These are phyloP conservation scores for Pythium dissotocum DNA, from an alignment of 352 stramenopile genomes.

Conservation along the genomic window DNA sequence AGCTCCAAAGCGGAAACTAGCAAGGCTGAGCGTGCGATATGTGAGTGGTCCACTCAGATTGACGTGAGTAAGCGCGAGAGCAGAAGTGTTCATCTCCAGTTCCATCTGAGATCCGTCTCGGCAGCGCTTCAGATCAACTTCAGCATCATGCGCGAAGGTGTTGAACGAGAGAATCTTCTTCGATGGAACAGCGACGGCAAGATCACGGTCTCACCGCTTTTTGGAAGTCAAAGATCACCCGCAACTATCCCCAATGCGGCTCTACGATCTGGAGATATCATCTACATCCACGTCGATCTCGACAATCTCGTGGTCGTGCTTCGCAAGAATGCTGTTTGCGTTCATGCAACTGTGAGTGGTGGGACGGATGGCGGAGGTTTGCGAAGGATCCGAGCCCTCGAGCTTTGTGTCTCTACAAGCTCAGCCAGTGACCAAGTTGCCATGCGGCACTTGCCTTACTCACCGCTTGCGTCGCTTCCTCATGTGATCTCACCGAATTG, in stretches of 20 bases:
- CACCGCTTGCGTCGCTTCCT: constrained; percentile 40
- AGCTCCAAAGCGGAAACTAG: neutral
- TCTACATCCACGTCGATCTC: constrained; percentile 27
- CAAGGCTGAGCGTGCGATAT: constrained; percentile 5
- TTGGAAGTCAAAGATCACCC: neutral
- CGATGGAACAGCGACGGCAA: constrained; percentile 10
- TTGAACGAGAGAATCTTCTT: neutral
- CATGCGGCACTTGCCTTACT: constrained; percentile 25
- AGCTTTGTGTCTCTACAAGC: neutral
- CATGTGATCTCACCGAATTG: constrained; percentile 40
- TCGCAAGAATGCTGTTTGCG: constrained; percentile 13
- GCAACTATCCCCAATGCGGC: neutral
- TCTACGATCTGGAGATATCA: constrained; percentile 40
- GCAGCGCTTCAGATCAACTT: constrained; percentile 2
- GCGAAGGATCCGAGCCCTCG: neutral
- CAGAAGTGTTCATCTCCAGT: neutral
- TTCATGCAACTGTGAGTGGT: neutral
- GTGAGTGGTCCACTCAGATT: constrained; percentile 5
- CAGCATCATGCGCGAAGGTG: neutral
- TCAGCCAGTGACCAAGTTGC: constrained; percentile 6
- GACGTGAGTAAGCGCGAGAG: neutral
- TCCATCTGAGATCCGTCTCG: constrained; percentile 5
- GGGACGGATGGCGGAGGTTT: neutral
- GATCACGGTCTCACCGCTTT: neutral
- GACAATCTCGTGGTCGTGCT: constrained; percentile 8